Percentiles rank a stretch among this genome's conserved stretches.
Conservation (phyloP, 306 rosid species). For the Clitoria ternatea region DNA sequence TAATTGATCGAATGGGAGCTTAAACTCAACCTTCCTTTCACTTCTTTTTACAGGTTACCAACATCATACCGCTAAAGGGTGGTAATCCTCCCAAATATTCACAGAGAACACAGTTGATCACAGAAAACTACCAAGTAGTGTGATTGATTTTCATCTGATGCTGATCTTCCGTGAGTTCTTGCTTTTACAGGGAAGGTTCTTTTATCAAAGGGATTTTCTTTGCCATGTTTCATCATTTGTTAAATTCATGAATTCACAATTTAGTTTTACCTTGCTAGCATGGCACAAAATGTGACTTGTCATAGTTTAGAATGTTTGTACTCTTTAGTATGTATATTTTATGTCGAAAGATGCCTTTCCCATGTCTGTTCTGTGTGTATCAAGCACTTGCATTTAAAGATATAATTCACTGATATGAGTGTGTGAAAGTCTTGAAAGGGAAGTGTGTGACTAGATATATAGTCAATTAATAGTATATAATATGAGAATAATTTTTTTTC, state of each 20-base stretch:
- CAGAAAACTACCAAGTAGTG: slow-evolving; percentile 82
- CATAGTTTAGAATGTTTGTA: not conserved
- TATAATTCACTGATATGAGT: too few species aligned
- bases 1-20: not conserved
- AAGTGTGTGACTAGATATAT: too few species aligned
- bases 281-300: not conserved
- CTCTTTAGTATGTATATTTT: not conserved
- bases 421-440: too few species aligned
- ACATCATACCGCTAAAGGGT: slow-evolving; percentile 64
- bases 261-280: slow-evolving; percentile 7
- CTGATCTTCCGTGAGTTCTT: slow-evolving; percentile 12
- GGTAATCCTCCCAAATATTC: slow-evolving; percentile 68
- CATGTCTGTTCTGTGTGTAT: not conserved
- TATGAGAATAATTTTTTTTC: too few species aligned
- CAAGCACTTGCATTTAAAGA: too few species aligned
- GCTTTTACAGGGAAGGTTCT: not conserved
- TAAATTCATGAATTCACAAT: slow-evolving; percentile 15
- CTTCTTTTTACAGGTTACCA: slow-evolving; percentile 45
- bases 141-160: slow-evolving; percentile 29
- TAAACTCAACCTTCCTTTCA: not conserved
- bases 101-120: slow-evolving; percentile 79
- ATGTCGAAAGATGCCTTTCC: not conserved
- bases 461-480: too few species aligned
- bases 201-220: slow-evolving; percentile 3
- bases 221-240: slow-evolving; percentile 1